These are phyloP conservation scores for Mollisiaceae sp. DNA, from an alignment of 2,329 filamentous ascomycete species.

Conservation along the genomic window DNA sequence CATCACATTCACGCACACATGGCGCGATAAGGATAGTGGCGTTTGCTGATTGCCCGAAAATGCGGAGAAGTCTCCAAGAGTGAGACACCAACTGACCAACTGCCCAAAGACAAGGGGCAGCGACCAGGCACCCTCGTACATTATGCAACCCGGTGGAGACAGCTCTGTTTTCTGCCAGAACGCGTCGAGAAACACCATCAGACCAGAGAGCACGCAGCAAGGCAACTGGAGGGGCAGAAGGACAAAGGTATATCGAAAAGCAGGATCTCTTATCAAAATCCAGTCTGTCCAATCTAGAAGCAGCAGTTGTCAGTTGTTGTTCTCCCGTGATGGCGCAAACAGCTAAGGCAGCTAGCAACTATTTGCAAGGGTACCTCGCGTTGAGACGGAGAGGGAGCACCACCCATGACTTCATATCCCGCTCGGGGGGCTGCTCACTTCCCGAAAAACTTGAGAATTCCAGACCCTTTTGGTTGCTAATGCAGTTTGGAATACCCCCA, in stretches of 20 bases:
- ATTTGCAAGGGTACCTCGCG: not conserved
- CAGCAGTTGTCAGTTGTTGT: not conserved
- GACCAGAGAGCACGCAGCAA: not conserved
- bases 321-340: not conserved
- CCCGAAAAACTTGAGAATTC: not conserved
- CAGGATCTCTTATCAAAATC: not conserved
- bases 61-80: conserved; percentile 6
- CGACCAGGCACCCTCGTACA: not conserved
- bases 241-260: not conserved
- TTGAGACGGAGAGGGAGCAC: not conserved
- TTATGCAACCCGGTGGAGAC: not conserved
- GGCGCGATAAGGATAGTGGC: conserved; percentile 4
- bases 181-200: too few species aligned
- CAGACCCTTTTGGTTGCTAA: conserved; percentile 3
- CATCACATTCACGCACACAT: not conserved
- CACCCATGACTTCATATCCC: not conserved
- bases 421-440: not conserved
- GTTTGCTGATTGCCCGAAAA: conserved; percentile 1
- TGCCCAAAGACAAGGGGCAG: not conserved
- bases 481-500: not conserved
- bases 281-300: not conserved
- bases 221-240: not conserved
- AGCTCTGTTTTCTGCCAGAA: too few species aligned
- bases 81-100: too few species aligned
- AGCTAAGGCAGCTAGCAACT: not conserved